Percentiles rank a stretch among this genome's conserved stretches.
phyloP scores from a whole-genome alignment of 495 filamentous ascomycete genomes.

The Alectoria sarmentosa region DNA sequence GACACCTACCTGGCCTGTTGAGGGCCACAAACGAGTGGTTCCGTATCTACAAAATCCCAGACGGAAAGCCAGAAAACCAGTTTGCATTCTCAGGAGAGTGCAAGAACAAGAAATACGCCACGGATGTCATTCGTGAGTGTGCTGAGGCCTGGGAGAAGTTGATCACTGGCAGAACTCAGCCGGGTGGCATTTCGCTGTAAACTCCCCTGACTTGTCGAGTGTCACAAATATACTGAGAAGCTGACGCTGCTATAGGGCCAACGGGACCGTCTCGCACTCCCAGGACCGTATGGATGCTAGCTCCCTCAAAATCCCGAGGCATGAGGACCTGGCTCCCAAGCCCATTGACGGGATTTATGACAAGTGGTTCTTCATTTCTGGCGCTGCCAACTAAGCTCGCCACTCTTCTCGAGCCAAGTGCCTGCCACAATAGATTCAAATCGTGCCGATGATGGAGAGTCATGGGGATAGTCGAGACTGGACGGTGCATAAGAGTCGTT shows the following conservation, averaged over 20 bases:
- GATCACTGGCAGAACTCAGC: constrained; percentile 75
- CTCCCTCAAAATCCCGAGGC: constrained; percentile 27
- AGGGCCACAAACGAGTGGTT: constrained; percentile 99
- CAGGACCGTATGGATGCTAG: constrained; percentile 52
- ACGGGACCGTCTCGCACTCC: constrained; percentile 66
- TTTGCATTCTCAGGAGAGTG: constrained; percentile 99
- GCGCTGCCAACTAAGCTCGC: constrained; percentile 69
- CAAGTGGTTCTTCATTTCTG: constrained; percentile 99
- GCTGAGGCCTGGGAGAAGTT: constrained; percentile 95
- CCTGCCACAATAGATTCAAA: not conserved
- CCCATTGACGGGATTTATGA: constrained; percentile 95
- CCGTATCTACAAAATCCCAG: constrained; percentile 99
- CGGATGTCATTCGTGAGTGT: constrained; percentile 91
- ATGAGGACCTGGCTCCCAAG: constrained; percentile 72
- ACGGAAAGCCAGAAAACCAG: constrained; percentile 99
- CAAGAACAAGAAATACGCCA: constrained; percentile 98
- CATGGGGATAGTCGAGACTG: not conserved
- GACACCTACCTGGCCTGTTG: constrained; percentile 93
- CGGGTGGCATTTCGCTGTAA: constrained; percentile 76
- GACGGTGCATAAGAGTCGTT: not conserved
- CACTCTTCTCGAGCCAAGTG: not conserved
- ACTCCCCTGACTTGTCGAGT: constrained; percentile 29
- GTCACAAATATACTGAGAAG: not conserved
- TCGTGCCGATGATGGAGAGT: not conserved
- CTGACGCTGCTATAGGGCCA: constrained; percentile 55